Base-by-base conservation (phyloP, 257 asterid species). In the Phtheirospermum japonicum region DNA sequence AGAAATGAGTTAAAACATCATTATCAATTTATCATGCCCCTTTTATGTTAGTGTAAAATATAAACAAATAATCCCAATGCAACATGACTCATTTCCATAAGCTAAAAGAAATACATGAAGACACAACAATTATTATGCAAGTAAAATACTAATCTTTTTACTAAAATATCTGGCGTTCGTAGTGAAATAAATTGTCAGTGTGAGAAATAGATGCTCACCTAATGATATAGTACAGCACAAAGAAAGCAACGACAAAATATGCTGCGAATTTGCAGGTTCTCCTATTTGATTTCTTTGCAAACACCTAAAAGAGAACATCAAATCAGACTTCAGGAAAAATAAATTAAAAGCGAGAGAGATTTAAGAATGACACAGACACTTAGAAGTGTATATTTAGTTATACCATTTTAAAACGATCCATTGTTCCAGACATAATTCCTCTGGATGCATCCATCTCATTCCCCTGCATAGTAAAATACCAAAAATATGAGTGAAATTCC, bases 361-460 rank as follows among this genome's bases (percentile, higher is more conserved):
- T 8, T 43, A 31, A 1, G 34, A 54, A 50, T 14, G 16, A 63
- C 14, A 14, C 14, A 34, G 40, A 32, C 31, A 12, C 28, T 42
- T 42, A 49, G 50, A 64, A 63, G 52, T 53, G 61, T 51, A 11
- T 17, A 53, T 70, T 57, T 9, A 63, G 65, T 20, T 60, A 36
- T 76, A 93, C 99, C 95, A 79, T 79, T 84, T 82, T 87, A 74
- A 93, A 89, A 2, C 87, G 91, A 80, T 88, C 99, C 76, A 93
- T 79, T 71, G 97, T 93, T 69, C 99, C 90, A 0, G 94, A 83
- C 91, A 93, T 71, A 57, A 87, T 75, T 68, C 99, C 97, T 73
- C 99, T 79, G 33, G 97, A 85, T 30, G 96, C 75, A 82, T 87
- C 97, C 96, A 93, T 93, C 70, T 67, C 94, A 73, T 79, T 93